Conservation (phyloP, 2,329 filamentous ascomycete genomes). For the Aspergillus pseudoviridinutans region DNA sequence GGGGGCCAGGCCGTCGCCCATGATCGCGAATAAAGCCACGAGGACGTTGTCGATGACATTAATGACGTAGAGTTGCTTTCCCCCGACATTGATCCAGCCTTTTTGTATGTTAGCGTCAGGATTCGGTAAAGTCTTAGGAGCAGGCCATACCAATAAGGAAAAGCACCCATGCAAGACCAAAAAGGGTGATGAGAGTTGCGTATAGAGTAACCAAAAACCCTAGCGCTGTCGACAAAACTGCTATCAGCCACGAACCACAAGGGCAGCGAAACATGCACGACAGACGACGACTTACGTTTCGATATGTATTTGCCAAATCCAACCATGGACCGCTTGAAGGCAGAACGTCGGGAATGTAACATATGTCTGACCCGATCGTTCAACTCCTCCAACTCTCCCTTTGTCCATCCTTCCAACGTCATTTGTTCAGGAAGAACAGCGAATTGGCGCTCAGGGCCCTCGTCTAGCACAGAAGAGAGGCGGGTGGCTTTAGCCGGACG, state of each 20-base stretch:
- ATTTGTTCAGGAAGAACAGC: conserved; percentile 74
- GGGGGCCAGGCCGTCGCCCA: conserved; percentile 67
- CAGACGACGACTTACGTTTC: conserved; percentile 55
- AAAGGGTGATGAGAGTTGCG: conserved; percentile 75
- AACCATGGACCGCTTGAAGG: conserved; percentile 73
- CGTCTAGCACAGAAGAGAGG: conserved; percentile 64
- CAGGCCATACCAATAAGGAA: conserved; percentile 66
- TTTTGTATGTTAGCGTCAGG: conserved; percentile 2
- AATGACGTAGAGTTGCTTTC: conserved; percentile 64
- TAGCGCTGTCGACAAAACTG: conserved; percentile 49
- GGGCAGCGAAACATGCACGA: not conserved
- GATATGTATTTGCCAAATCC: conserved; percentile 77
- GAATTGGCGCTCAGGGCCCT: conserved; percentile 64
- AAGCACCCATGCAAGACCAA: conserved; percentile 84
- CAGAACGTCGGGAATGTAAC: conserved; percentile 74
- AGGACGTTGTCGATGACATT: conserved; percentile 68
- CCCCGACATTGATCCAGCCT: conserved; percentile 78
- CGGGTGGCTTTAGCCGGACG: conserved; percentile 47
- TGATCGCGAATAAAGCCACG: conserved; percentile 66
- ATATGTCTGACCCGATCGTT: conserved; percentile 87
- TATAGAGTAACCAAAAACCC: conserved; percentile 83
- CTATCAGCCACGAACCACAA: not conserved
- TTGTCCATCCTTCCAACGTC: conserved; percentile 68
- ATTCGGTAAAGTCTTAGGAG: not conserved
- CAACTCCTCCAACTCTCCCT: conserved; percentile 68